These are phyloP conservation scores for Poronia punctata DNA, from an alignment of 495 filamentous ascomycete species.

Conservation along the genomic window DNA sequence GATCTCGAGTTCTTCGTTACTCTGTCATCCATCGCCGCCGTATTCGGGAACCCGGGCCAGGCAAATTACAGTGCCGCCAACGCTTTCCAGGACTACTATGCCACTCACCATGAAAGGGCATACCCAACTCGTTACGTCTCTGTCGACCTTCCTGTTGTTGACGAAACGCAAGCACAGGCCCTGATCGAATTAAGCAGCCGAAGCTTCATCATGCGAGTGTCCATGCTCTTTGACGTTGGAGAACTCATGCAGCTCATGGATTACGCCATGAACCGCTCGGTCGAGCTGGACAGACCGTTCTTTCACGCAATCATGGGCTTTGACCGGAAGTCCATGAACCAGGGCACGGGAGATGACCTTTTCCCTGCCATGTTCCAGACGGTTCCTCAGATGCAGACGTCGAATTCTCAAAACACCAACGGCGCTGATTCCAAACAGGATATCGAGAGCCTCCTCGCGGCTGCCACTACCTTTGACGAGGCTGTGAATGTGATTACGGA, in stretches of 20 bases:
- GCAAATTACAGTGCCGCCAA: slow-evolving; percentile 49
- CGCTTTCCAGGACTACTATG: slow-evolving; percentile 40
- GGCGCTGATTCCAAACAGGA: background rate
- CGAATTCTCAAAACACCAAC: background rate
- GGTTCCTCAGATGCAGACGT: slow-evolving; percentile 6
- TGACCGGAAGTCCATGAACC: slow-evolving; percentile 3
- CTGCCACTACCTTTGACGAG: slow-evolving; percentile 2
- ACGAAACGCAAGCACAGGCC: slow-evolving; percentile 7
- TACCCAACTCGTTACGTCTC: slow-evolving; percentile 2
- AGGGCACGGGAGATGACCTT: slow-evolving; percentile 1
- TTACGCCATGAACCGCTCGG: slow-evolving; percentile 7
- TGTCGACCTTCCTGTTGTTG: slow-evolving; percentile 6
- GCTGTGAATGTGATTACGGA: slow-evolving; percentile 8
- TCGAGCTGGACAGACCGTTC: slow-evolving; percentile 1
- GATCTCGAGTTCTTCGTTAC: slow-evolving; percentile 51
- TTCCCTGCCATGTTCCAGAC: slow-evolving; percentile 2
- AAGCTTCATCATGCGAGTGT: slow-evolving; percentile 3
- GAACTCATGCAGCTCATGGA: slow-evolving; percentile 7
- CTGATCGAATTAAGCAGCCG: background rate
- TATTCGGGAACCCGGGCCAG: slow-evolving; percentile 43
- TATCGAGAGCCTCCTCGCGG: background rate
- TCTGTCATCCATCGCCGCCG: slow-evolving; percentile 42
- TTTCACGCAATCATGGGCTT: slow-evolving; percentile 10
- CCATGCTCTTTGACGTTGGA: slow-evolving; percentile 2
- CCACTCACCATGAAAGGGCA: slow-evolving; percentile 8